These are phyloP conservation scores for Epichloe gansuensis DNA, from an alignment of 2,329 filamentous ascomycete genomes.

Conservation along the genomic window DNA sequence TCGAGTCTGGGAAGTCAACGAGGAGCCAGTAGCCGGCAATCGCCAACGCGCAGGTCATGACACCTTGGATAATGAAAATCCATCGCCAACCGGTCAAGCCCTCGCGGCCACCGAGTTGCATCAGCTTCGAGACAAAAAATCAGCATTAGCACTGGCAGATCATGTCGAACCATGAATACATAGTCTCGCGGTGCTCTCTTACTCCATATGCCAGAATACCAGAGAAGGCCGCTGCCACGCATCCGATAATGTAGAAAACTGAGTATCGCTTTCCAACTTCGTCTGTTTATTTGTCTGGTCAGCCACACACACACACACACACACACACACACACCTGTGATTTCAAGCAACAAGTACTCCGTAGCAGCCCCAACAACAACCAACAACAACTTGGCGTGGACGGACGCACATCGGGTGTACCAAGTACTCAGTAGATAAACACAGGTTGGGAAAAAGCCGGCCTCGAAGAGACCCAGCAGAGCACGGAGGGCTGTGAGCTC, in stretches of 20 bases:
- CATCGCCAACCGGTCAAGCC: slow-evolving; percentile 49
- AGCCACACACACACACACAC: slow-evolving; percentile 32
- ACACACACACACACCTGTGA: slow-evolving; percentile 37
- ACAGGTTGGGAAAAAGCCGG: slow-evolving; percentile 59
- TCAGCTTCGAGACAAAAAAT: slow-evolving; percentile 26
- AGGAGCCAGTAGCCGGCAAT: slow-evolving; percentile 41
- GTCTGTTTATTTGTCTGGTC: slow-evolving; percentile 22
- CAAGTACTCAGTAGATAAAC: slow-evolving; percentile 63
- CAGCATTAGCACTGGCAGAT: neutral
- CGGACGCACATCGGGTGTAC: slow-evolving; percentile 49
- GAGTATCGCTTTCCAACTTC: slow-evolving; percentile 60
- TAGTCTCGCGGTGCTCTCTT: neutral
- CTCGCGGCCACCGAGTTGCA: slow-evolving; percentile 47
- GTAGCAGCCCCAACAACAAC: too few species aligned
- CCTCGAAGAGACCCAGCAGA: slow-evolving; percentile 51
- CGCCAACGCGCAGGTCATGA: slow-evolving; percentile 41
- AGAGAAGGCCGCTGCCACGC: slow-evolving; percentile 50
- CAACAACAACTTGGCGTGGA: too few species aligned
- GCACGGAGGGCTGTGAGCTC: slow-evolving; percentile 42
- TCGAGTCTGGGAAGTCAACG: slow-evolving; percentile 50
- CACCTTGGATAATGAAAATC: slow-evolving; percentile 48
- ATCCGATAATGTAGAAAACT: slow-evolving; percentile 56
- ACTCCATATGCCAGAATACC: slow-evolving; percentile 59
- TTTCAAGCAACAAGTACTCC: neutral
- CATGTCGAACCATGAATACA: neutral